These are phyloP conservation scores for Paecilomyces variotii DNA, from an alignment of 2,329 filamentous ascomycete species.

Conservation along the genomic window DNA sequence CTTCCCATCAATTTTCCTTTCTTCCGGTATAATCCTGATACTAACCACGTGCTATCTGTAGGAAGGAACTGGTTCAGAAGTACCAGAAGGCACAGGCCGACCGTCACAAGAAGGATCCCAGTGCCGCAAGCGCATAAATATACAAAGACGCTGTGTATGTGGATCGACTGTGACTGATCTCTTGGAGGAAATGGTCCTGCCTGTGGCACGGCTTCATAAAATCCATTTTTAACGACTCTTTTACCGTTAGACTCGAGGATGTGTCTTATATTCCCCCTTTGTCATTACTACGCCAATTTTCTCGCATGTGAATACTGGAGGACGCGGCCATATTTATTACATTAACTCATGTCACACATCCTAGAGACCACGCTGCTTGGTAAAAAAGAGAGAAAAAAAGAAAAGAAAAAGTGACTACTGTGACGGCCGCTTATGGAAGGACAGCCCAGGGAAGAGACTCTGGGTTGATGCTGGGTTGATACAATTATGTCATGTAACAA, in stretches of 20 bases:
- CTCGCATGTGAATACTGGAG: not conserved
- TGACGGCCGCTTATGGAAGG: not conserved
- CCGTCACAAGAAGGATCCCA: slow-evolving; percentile 51
- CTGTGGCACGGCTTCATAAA: not conserved
- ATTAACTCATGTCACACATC: not conserved
- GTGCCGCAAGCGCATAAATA: not conserved
- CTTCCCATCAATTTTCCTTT: not conserved
- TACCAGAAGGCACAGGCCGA: slow-evolving; percentile 60
- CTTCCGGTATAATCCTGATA: slow-evolving; percentile 1
- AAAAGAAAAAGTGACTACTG: not conserved
- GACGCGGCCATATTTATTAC: not conserved
- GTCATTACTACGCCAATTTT: not conserved
- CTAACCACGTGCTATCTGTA: slow-evolving; percentile 15
- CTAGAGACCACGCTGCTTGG: not conserved
- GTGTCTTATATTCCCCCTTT: slow-evolving; percentile 1
- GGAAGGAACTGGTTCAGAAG: slow-evolving; percentile 60
- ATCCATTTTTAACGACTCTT: not conserved
- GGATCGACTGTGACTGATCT: not conserved
- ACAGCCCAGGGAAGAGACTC: not conserved
- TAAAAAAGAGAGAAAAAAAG: not conserved
- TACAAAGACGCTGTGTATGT: not conserved
- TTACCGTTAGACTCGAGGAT: not conserved
- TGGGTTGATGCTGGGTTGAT: not conserved
- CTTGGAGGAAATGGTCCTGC: not conserved
- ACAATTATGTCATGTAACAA: not conserved